Base-by-base conservation (phyloP, 495 filamentous ascomycete species). In the Haplographium delicatum region DNA sequence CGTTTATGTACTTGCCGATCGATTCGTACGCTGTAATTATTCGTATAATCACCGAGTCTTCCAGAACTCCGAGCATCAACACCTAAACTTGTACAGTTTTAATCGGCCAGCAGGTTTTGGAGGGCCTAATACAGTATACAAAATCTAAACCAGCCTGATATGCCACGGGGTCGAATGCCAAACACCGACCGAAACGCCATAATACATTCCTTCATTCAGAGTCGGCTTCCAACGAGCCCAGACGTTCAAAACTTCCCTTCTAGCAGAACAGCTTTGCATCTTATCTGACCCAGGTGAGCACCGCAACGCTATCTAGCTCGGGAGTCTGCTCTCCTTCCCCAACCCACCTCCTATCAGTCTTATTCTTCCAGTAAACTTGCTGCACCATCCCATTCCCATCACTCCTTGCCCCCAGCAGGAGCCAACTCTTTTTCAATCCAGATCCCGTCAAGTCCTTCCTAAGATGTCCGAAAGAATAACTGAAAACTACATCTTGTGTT, bases 341-440 rank as follows among this genome's bases (percentile, higher is more conserved):
- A 25, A 41, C 9, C 47, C 61, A 58, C 44, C 63, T 58, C 2
- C 40, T 54, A 25, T 57, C 57, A 5, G 58, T 60, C 23, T 50
- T 49, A 11, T 60, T 55, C 47, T 66, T 68, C 19, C 67, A 47
- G 48, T 70, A 72, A 0, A 64, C 62, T 61, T 72, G 69, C 62
- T 62, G 66, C 8, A 72, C 64, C 30, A 49, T 58, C 1, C 68
- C 66, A 28, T 57, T 49, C n/a, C 55, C 40, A 26, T 62, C 60
- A 13, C 47, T 45, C 23, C 46, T 56, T 10, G 62, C 35, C 19
- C 65, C 66, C 3, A 70, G 27, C n/a, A 72, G 44, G 25, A 58
- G 24, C 66, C 66, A 72, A 15, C 59, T 61, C 41, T 54, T 57
- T 57, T 67, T 68, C 23, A 54, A 47, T 10, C 66, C 66, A 5